Conservation (phyloP, 2,329 filamentous ascomycete genomes). For the Pseudogymnoascus sp. region DNA sequence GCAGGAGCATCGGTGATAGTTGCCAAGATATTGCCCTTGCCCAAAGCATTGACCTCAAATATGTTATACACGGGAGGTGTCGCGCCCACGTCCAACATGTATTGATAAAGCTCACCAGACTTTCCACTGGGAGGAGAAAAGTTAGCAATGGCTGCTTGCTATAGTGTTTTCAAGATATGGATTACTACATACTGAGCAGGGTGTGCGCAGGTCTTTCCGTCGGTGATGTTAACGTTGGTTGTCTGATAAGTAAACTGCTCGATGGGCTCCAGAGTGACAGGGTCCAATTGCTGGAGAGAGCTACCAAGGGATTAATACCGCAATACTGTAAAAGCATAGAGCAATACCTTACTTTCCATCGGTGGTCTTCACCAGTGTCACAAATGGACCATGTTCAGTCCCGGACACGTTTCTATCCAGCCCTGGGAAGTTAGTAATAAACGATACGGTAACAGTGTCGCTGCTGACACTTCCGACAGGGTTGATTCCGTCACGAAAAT, state of each 20-base stretch:
- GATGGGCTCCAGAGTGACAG: background rate
- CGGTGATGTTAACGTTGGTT: background rate
- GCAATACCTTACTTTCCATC: background rate
- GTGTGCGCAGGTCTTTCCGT: slow-evolving; percentile 47
- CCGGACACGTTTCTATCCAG: background rate
- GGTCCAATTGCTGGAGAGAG: background rate
- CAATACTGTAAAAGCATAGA: background rate
- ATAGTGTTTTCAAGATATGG: slow-evolving; percentile 33
- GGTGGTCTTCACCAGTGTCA: background rate
- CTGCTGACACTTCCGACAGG: background rate
- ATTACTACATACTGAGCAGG: slow-evolving; percentile 62
- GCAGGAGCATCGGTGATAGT: slow-evolving; percentile 43
- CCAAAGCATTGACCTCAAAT: slow-evolving; percentile 54
- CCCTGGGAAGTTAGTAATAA: background rate
- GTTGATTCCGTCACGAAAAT: background rate
- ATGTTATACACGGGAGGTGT: slow-evolving; percentile 53
- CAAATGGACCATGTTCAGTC: background rate
- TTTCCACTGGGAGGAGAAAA: slow-evolving; percentile 52
- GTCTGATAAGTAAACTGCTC: background rate
- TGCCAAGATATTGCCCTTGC: slow-evolving; percentile 63
- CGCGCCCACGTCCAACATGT: slow-evolving; percentile 59
- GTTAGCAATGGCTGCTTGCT: slow-evolving; percentile 49
- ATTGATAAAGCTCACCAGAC: slow-evolving; percentile 72
- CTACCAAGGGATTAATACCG: background rate
- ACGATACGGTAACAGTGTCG: background rate